Conservation (phyloP, 805 yeast species). For the Candida manassasensis region DNA sequence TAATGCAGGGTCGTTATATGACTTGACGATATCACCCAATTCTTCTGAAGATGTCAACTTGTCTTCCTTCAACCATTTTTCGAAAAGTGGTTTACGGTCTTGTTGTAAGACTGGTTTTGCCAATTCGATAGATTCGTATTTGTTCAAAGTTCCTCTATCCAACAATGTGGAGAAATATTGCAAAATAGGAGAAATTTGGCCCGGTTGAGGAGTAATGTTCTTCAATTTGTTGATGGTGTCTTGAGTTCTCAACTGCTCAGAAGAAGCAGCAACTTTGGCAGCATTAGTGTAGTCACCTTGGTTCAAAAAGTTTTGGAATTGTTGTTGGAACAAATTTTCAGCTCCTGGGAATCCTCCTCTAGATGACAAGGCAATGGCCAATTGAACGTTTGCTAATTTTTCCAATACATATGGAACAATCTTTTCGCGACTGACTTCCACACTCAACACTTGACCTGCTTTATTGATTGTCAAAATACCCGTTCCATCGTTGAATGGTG, state of each 20-base stretch:
- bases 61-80: conserved; percentile 94
- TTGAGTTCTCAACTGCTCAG: conserved; percentile 88
- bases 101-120: conserved; percentile 95
- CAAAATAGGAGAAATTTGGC: conserved; percentile 89
- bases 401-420: conserved; percentile 86
- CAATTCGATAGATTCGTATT: conserved; percentile 88
- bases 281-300: conserved; percentile 89
- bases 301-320: conserved; percentile 78
- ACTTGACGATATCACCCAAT: conserved; percentile 92
- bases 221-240: conserved; percentile 92
- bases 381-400: conserved; percentile 77
- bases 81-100: conserved; percentile 87
- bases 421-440: conserved; percentile 78
- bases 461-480: conserved; percentile 94
- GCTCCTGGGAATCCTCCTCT: conserved; percentile 98
- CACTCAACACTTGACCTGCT: conserved; percentile 91
- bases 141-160: conserved; percentile 89
- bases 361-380: conserved; percentile 85
- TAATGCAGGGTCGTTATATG: conserved; percentile 69
- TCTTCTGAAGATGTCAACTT: conserved; percentile 95
- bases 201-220: conserved; percentile 85
- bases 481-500: conserved; percentile 61
- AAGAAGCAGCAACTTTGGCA: conserved; percentile 94
- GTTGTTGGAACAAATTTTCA: conserved; percentile 84
- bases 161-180: conserved; percentile 87